Conservation (phyloP, 2,329 filamentous ascomycete species). For the Colletotrichum kahawae region DNA sequence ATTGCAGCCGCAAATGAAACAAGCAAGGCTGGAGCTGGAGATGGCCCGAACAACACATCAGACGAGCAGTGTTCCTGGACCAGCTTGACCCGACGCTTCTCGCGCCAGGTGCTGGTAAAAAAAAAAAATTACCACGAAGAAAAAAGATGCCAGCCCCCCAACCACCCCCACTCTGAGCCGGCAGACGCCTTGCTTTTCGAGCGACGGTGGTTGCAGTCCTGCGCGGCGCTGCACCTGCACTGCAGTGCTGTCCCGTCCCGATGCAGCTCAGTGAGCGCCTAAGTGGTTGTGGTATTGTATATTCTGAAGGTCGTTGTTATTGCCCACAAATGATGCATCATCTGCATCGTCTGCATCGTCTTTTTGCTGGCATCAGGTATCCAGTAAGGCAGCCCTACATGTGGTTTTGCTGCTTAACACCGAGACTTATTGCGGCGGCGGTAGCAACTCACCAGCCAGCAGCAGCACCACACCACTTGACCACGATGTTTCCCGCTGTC, state of each 20-base stretch:
- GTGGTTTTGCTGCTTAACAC: not conserved
- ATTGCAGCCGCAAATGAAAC: slow-evolving; percentile 11
- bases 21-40: slow-evolving; percentile 18
- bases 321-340: not conserved
- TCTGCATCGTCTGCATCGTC: not conserved
- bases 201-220: not conserved
- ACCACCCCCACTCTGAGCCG: not conserved
- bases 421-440: not conserved
- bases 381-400: slow-evolving; percentile 8
- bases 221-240: not conserved
- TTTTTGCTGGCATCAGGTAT: not conserved
- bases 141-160: not conserved
- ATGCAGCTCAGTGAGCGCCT: not conserved
- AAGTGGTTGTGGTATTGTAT: not conserved
- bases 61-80: slow-evolving; percentile 12
- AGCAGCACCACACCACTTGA: not conserved
- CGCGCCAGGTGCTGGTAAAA: slow-evolving; percentile 10
- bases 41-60: slow-evolving; percentile 6
- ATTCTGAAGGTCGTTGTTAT: not conserved
- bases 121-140: not conserved
- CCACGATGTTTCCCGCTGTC: not conserved
- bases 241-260: not conserved
- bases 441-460: not conserved
- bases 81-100: slow-evolving; percentile 10
- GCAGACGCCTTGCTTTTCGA: slow-evolving; percentile 1